A percentile compares a stretch with the other conserved stretches of the same genome.
Evolutionary conservation across 2,329 filamentous ascomycete genomes (phyloP).

Genomic region (Ramichloridium luteum): DNA sequence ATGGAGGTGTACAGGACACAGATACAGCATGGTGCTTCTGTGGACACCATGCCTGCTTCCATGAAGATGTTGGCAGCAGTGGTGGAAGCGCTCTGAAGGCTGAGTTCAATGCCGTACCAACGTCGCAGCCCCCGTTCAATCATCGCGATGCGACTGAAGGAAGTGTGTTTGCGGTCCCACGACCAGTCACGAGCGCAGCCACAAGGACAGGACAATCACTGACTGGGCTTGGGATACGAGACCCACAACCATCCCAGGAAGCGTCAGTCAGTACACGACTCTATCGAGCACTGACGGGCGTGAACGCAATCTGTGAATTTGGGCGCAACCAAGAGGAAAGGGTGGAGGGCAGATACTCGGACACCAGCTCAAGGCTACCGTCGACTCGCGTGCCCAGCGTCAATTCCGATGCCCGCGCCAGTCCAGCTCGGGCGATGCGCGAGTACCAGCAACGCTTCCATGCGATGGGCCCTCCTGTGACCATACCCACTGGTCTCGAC

Average conservation of each 20-base stretch:
- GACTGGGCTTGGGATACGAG: slow-evolving; percentile 19
- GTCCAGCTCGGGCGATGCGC: slow-evolving; percentile 9
- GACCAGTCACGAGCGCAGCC: too few relatives aligned
- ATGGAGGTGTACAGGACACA: slow-evolving; percentile 12
- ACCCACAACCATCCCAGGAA: slow-evolving; percentile 8
- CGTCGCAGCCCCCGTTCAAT: too few relatives aligned
- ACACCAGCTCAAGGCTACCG: slow-evolving; percentile 16
- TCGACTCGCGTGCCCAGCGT: slow-evolving; percentile 24
- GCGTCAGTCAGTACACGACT: slow-evolving; percentile 22
- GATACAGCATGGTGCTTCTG: slow-evolving; percentile 39
- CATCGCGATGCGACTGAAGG: too few relatives aligned
- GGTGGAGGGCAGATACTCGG: slow-evolving; percentile 11
- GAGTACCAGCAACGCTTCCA: slow-evolving; percentile 5
- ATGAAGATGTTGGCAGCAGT: slow-evolving; percentile 23
- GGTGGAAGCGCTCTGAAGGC: too few relatives aligned
- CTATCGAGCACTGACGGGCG: slow-evolving; percentile 25
- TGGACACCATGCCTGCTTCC: slow-evolving; percentile 46
- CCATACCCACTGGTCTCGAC: slow-evolving; percentile 13
- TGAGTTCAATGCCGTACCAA: background rate
- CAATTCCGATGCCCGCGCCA: slow-evolving; percentile 12
- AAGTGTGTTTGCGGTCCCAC: too few relatives aligned
- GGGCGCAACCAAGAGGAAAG: too few relatives aligned
- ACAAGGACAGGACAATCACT: too few relatives aligned
- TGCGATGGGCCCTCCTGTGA: slow-evolving; percentile 20
- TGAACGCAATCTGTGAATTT: too few relatives aligned